Conservation (phyloP, 1,284 basidiomycete species). For the Cutaneotrichosporon dermatis region DNA sequence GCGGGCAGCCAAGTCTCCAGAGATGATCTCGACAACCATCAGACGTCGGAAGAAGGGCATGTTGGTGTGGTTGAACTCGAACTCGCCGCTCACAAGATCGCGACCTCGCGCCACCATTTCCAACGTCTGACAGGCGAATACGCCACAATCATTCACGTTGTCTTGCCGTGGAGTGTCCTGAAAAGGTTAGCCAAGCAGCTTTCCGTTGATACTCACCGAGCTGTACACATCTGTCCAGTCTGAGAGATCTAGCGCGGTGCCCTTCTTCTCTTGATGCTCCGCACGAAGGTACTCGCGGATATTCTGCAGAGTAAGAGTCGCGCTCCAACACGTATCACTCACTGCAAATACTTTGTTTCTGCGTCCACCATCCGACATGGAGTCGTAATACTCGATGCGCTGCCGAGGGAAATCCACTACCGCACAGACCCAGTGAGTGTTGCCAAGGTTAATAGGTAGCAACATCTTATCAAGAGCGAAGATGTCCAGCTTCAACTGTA, state of each 20-base stretch:
- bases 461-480: conserved; percentile 85
- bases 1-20: conserved; percentile 27
- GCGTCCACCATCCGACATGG: conserved; percentile 62
- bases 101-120: conserved; percentile 67
- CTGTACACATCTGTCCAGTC: conserved; percentile 70
- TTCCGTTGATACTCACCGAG: conserved; percentile 51
- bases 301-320: conserved; percentile 50
- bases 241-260: conserved; percentile 70
- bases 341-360: conserved; percentile 62
- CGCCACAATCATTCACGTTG: conserved; percentile 92
- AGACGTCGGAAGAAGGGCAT: conserved; percentile 79
- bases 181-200: background rate
- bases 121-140: conserved; percentile 91
- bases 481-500: conserved; percentile 67
- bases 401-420: conserved; percentile 84
- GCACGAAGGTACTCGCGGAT: conserved; percentile 72
- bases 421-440: conserved; percentile 89
- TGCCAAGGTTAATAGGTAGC: conserved; percentile 85
- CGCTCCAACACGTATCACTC: conserved; percentile 17
- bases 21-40: conserved; percentile 87
- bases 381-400: conserved; percentile 94
- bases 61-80: conserved; percentile 75
- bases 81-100: conserved; percentile 51
- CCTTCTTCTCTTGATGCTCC: conserved; percentile 85
- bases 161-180: conserved; percentile 81